Evolutionary conservation across 345 rosid genomes (phyloP), one percentile per base, ranked within the genome.

Genomic region (Syzygium jambos): DNA sequence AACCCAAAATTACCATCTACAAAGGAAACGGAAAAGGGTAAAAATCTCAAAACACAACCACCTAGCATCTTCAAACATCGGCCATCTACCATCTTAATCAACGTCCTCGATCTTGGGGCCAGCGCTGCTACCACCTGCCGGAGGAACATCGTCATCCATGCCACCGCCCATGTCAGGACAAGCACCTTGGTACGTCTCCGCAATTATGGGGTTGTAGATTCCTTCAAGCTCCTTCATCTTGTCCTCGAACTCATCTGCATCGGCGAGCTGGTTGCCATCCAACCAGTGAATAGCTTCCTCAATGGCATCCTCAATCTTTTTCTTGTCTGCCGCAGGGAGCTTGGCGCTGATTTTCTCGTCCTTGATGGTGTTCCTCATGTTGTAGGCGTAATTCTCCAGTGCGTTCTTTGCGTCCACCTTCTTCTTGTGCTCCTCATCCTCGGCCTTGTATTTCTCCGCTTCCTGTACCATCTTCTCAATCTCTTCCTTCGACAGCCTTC

Each of bases 81-180:
- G 54, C 19, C 17, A 43, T 43, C 19, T 3, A 15, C 19, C 17
- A 52, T 52, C 86, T 55, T 87, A 83, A 38, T 87, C 86, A 19
- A 87, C 88, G 19, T 87, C 88, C 38, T 87, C 88, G 34, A 83
- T 87, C 88, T 87, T 87, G 30, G 88, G 88, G 49, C 88, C 88
- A 2, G 88, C 86, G 19, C 88, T 59, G 51, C 88, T 83, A n/a
- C 88, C 85, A 11, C 88, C 86, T 5, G 88, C 53, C 15, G 90
- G 83, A 85, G 90, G 85, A 49, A 11, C 54, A 52, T 52, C 19
- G 4, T 52, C 54, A 4, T 52, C 54, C 54, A 52, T 52, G 6
- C 54, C 54, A 52, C 52, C 52, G 7, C 46, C 46, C 46, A 43
- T 43, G 46, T 43, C 1, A 43, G 46, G 46, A 43, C 46, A 6